A percentile compares a stretch with the other conserved stretches of the same genome.
These are phyloP conservation scores for Erythrophleum fordii DNA, from an alignment of 306 rosid species.

Conservation along the genomic window DNA sequence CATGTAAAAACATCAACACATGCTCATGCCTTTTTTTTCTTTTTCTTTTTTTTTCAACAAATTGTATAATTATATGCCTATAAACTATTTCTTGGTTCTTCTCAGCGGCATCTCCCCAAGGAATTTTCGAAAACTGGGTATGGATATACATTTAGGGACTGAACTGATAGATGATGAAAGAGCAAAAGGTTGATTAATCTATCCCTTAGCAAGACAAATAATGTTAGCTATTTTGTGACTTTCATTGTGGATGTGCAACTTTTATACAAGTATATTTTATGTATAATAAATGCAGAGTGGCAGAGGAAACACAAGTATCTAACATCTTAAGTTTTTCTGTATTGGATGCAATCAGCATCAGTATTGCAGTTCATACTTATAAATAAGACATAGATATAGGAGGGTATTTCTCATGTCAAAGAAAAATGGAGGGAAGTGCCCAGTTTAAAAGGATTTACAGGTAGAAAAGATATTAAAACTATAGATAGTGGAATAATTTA, in stretches of 20 bases:
- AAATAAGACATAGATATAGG: background rate
- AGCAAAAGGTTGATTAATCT: background rate
- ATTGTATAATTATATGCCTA: too few species aligned
- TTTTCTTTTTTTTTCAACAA: background rate
- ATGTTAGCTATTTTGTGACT: background rate
- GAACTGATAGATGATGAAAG: background rate
- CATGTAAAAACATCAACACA: background rate
- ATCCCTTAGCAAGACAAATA: background rate
- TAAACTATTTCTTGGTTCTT: background rate
- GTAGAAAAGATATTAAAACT: background rate
- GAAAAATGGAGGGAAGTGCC: constrained; percentile 24
- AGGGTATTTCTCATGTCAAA: background rate
- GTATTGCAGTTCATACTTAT: background rate
- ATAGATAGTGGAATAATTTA: constrained; percentile 31
- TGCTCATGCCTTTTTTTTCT: background rate
- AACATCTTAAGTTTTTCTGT: background rate
- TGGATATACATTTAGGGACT: background rate
- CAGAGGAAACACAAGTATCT: background rate
- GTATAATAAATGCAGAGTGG: background rate
- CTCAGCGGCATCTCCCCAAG: background rate
- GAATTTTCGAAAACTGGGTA: background rate
- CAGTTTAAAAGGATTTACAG: background rate
- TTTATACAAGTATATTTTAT: background rate
- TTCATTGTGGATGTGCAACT: background rate
- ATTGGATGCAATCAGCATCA: background rate